These are phyloP conservation scores for Ceratocystiopsis sp. DNA, from an alignment of 2,329 filamentous ascomycete genomes.

Conservation along the genomic window DNA sequence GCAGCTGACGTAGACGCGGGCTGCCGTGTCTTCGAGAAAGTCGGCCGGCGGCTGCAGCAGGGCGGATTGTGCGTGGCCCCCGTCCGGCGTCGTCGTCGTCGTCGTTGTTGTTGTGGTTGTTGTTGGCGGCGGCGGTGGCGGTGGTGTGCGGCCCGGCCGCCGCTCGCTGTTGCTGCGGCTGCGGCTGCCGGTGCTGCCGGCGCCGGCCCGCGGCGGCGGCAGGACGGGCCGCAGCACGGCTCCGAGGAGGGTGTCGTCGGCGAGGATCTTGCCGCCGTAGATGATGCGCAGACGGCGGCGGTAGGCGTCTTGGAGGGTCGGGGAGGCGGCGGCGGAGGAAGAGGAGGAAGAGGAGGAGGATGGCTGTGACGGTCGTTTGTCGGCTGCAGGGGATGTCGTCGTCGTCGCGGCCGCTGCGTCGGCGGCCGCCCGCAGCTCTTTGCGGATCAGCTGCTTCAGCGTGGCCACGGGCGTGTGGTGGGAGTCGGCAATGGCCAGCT, in stretches of 20 bases:
- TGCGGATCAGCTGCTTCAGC: constrained; percentile 69
- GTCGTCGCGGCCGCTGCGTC: constrained; percentile 32
- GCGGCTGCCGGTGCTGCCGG: too few species aligned
- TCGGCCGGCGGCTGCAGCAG: background rate
- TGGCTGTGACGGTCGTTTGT: background rate
- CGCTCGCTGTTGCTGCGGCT: constrained; percentile 1
- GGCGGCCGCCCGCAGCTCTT: constrained; percentile 30
- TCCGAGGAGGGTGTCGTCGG: constrained; percentile 52
- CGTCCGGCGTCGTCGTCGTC: background rate
- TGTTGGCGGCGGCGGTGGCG: constrained; percentile 5
- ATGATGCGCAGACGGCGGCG: constrained; percentile 71
- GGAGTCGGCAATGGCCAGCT: constrained; percentile 56
- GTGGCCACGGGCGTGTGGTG: constrained; percentile 54
- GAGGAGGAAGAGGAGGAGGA: background rate
- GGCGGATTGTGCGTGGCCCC: background rate
- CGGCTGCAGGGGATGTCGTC: constrained; percentile 10
- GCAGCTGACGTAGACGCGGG: constrained; percentile 78
- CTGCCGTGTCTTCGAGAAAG: constrained; percentile 23
- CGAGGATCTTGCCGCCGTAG: constrained; percentile 71
- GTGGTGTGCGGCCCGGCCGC: constrained; percentile 12
- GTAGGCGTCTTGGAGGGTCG: constrained; percentile 14
- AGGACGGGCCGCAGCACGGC: constrained; percentile 48
- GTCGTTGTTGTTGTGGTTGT: background rate
- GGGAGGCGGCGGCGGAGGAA: background rate
- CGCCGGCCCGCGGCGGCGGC: constrained; percentile 30